These are phyloP conservation scores for Globisporangium acanthophoron DNA, from an alignment of 352 stramenopile species.

Conservation along the genomic window DNA sequence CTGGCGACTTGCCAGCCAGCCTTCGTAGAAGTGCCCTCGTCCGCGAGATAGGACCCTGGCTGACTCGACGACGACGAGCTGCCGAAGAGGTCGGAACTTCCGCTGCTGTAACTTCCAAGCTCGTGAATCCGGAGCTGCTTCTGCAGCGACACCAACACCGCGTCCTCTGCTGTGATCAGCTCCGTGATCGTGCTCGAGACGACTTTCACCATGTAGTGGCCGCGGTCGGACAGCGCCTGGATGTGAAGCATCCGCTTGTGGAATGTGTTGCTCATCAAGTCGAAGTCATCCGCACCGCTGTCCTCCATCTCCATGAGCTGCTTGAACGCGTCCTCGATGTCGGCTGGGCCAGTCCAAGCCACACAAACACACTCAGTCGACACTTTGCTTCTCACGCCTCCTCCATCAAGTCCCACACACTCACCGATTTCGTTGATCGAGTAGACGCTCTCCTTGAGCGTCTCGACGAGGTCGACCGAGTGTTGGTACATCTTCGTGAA, in stretches of 20 bases:
- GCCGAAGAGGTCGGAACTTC: slow-evolving; percentile 35
- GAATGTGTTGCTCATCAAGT: slow-evolving; percentile 55
- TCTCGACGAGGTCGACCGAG: slow-evolving; percentile 36
- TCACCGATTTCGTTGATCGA: slow-evolving; percentile 68
- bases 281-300: slow-evolving; percentile 32
- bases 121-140: slow-evolving; percentile 56
- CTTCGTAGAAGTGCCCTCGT: slow-evolving; percentile 52
- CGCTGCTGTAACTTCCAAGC: slow-evolving; percentile 13
- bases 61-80: slow-evolving; percentile 16
- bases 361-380: background rate
- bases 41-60: slow-evolving; percentile 13
- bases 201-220: slow-evolving; percentile 45
- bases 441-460: slow-evolving; percentile 41
- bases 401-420: slow-evolving; percentile 2
- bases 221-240: slow-evolving; percentile 62
- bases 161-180: slow-evolving; percentile 51
- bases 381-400: background rate
- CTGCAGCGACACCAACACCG: slow-evolving; percentile 42
- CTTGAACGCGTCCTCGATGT: slow-evolving; percentile 73
- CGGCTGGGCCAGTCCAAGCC: slow-evolving; percentile 23
- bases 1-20: slow-evolving; percentile 52
- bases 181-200: slow-evolving; percentile 51
- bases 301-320: slow-evolving; percentile 43
- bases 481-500: slow-evolving; percentile 41
- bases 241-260: slow-evolving; percentile 64